Percentiles rank a stretch among this genome's conserved stretches.
Evolutionary conservation across 208 protist species (phyloP).

Genomic region (Acanthamoeba divionensis): DNA sequence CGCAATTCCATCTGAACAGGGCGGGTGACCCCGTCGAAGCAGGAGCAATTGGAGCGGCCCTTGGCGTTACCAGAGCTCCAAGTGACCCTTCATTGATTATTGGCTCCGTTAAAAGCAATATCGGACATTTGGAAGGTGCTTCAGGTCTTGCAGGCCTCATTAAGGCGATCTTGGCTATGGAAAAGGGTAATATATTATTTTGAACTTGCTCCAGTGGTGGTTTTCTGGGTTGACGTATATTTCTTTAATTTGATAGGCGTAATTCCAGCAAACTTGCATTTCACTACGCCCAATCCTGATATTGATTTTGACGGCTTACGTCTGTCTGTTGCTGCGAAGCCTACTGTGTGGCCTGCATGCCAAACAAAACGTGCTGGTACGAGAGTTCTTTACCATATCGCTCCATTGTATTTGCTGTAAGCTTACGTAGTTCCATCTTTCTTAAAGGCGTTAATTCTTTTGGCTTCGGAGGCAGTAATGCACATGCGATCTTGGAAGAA

Average conservation of each 20-base stretch:
- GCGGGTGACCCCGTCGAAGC: conserved; percentile 71
- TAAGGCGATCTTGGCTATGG: conserved; percentile 58
- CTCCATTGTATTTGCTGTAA: too few species aligned
- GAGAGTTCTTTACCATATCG: too few species aligned
- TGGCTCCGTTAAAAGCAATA: conserved; percentile 64
- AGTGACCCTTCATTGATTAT: conserved; percentile 44
- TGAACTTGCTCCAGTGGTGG: too few species aligned
- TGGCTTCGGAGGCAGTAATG: conserved; percentile 73
- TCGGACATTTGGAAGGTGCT: conserved; percentile 71
- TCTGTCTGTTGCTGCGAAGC: conserved; percentile 45
- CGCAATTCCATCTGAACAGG: too few species aligned
- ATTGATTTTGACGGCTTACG: conserved; percentile 53
- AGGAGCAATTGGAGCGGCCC: conserved; percentile 40
- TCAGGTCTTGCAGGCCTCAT: conserved; percentile 68
- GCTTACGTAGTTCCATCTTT: too few species aligned
- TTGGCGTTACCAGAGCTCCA: not conserved
- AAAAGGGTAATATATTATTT: too few species aligned
- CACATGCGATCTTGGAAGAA: conserved; percentile 62
- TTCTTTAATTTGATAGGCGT: too few species aligned
- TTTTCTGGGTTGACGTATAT: too few species aligned
- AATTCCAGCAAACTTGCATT: conserved; percentile 54
- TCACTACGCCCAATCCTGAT: conserved; percentile 54
- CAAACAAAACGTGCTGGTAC: not conserved
- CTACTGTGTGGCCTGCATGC: not conserved
- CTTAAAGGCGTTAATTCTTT: conserved; percentile 72